Evolutionary conservation across 2,329 filamentous ascomycete genomes (phyloP).

Genomic region (Verticillium nubilum): DNA sequence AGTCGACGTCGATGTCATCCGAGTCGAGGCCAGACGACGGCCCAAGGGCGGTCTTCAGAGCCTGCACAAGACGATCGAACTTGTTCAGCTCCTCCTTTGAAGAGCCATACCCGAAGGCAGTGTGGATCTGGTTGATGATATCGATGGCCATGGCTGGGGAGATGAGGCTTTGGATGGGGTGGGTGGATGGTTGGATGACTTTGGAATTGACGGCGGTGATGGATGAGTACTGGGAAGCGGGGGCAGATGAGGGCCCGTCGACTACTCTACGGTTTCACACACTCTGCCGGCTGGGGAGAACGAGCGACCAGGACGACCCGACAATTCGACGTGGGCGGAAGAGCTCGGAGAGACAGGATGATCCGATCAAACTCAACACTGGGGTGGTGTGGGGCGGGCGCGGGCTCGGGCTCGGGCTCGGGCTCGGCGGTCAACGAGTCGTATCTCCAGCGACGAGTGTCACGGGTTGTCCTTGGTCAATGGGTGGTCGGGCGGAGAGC

Average conservation of each 20-base stretch:
- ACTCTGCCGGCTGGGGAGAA: not conserved
- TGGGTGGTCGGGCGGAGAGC: not conserved
- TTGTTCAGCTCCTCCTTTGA: constrained; percentile 24
- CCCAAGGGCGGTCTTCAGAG: constrained; percentile 70
- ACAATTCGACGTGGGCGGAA: not conserved
- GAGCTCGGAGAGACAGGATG: constrained; percentile 9
- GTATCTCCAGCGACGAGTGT: not conserved
- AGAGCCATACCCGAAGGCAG: constrained; percentile 9
- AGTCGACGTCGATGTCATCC: constrained; percentile 70
- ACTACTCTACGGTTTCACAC: not conserved
- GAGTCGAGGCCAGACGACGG: constrained; percentile 78
- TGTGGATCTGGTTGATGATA: constrained; percentile 20
- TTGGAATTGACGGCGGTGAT: not conserved
- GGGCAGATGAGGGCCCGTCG: constrained; percentile 1
- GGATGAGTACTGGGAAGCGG: constrained; percentile 6
- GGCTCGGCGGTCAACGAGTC: not conserved
- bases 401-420: not conserved
- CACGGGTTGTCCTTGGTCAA: not conserved
- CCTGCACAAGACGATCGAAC: constrained; percentile 68
- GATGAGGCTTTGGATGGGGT: constrained; percentile 13
- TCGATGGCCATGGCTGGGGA: constrained; percentile 26
- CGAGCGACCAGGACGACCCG: not conserved
- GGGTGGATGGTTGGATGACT: not conserved
- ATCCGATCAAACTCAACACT: constrained; percentile 4
- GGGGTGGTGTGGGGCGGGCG: not conserved